phyloP scores from a whole-genome alignment of 306 rosid genomes.

The Citrullus colocynthis region DNA sequence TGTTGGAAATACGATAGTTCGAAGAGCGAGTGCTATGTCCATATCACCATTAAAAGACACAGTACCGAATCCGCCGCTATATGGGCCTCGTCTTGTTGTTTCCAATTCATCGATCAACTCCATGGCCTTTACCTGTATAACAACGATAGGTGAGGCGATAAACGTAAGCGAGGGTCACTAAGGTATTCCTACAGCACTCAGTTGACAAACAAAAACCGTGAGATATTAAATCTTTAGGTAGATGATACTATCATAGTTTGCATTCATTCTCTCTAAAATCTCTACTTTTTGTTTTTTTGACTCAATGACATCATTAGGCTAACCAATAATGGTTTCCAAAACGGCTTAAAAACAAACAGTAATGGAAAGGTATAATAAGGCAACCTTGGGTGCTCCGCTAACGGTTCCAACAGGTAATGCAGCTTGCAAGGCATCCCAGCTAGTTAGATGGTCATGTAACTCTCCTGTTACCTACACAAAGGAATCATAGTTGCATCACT shows the following conservation, averaged over 20 bases:
- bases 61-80: conserved; percentile 70
- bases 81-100: conserved; percentile 57
- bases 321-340: background rate
- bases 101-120: conserved; percentile 68
- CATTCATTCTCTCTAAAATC: background rate
- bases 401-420: conserved; percentile 88
- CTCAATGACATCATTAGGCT: background rate
- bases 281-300: background rate
- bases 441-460: conserved; percentile 41
- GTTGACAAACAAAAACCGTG: background rate
- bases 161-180: background rate
- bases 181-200: background rate
- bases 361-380: background rate
- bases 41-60: conserved; percentile 49
- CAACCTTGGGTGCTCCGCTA: conserved; percentile 80
- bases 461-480: conserved; percentile 55
- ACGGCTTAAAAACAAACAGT: background rate
- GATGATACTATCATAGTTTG: background rate
- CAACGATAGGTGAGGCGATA: background rate
- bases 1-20: conserved; percentile 64
- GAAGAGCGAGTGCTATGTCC: conserved; percentile 74
- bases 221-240: background rate
- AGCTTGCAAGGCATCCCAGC: conserved; percentile 72
- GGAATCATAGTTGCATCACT: background rate
- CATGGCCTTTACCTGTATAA: conserved; percentile 71